Evolutionary conservation across 305 asterid genomes (phyloP).

Genomic region (Striga hermonthica): DNA sequence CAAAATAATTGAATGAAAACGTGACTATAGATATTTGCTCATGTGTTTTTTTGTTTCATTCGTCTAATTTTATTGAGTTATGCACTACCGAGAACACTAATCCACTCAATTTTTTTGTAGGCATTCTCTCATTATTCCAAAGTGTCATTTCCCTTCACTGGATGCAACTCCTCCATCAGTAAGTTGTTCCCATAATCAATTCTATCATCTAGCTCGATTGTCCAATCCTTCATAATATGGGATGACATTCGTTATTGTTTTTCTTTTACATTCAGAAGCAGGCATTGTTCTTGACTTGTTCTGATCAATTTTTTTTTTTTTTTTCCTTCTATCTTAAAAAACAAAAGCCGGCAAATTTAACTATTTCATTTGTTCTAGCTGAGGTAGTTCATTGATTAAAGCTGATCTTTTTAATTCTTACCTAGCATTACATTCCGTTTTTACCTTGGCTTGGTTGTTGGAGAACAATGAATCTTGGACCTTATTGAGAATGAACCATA

Average conservation of each 20-base stretch:
- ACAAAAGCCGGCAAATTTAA: no score
- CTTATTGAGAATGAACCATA: not conserved
- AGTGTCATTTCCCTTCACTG: slow-evolving; percentile 74
- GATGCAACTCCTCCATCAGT: slow-evolving; percentile 86
- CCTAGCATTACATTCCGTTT: no score
- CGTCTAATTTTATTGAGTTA: not conserved
- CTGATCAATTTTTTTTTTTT: not conserved
- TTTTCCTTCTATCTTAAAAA: no score
- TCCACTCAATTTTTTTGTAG: slow-evolving; percentile 37
- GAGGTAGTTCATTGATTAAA: no score
- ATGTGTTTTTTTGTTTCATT: not conserved
- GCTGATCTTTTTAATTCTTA: no score
- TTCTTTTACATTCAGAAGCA: no score
- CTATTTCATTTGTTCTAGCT: no score
- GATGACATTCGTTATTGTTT: no score
- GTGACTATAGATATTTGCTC: slow-evolving; percentile 8
- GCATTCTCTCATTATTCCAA: slow-evolving; percentile 89
- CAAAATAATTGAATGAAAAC: not conserved
- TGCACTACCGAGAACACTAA: slow-evolving; percentile 20
- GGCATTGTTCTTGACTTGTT: no score
- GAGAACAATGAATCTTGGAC: not conserved
- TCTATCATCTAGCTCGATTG: no score
- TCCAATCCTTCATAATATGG: no score
- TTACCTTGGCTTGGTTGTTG: no score
- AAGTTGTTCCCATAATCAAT: slow-evolving; percentile 27